Conservation (phyloP, 768 basidiomycete genomes). For the Antrodiella citrinella region DNA sequence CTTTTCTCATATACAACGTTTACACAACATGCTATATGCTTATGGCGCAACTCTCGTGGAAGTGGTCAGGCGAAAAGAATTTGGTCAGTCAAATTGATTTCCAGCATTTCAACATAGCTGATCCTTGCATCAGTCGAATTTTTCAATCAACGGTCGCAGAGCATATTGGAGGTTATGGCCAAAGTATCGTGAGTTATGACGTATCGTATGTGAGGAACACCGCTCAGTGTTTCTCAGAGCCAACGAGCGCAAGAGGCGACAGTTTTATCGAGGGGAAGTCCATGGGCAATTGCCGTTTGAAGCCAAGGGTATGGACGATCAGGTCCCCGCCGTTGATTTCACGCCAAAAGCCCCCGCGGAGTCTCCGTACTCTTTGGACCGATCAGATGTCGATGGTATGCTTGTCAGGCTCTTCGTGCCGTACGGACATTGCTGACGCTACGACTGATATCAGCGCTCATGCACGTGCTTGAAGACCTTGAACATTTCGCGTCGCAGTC, state of each 20-base stretch:
- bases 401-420: not conserved
- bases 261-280: constrained; percentile 78
- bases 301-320: constrained; percentile 70
- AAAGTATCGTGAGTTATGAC: constrained; percentile 63
- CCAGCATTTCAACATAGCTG: constrained; percentile 2
- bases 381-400: constrained; percentile 66
- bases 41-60: constrained; percentile 90
- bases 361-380: constrained; percentile 57
- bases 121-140: constrained; percentile 48
- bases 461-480: constrained; percentile 57
- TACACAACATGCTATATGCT: constrained; percentile 86
- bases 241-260: constrained; percentile 74
- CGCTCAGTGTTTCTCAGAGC: constrained; percentile 37
- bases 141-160: constrained; percentile 74
- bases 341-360: constrained; percentile 38
- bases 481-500: constrained; percentile 45
- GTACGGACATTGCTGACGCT: not conserved
- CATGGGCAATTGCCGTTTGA: constrained; percentile 86
- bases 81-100: constrained; percentile 67
- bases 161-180: constrained; percentile 79
- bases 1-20: constrained; percentile 84
- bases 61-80: constrained; percentile 85
- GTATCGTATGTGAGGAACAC: constrained; percentile 3
- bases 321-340: constrained; percentile 74
- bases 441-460: constrained; percentile 36